phyloP scores from a whole-genome alignment of 2,329 filamentous ascomycete species.

The Ilyonectria destructans region DNA sequence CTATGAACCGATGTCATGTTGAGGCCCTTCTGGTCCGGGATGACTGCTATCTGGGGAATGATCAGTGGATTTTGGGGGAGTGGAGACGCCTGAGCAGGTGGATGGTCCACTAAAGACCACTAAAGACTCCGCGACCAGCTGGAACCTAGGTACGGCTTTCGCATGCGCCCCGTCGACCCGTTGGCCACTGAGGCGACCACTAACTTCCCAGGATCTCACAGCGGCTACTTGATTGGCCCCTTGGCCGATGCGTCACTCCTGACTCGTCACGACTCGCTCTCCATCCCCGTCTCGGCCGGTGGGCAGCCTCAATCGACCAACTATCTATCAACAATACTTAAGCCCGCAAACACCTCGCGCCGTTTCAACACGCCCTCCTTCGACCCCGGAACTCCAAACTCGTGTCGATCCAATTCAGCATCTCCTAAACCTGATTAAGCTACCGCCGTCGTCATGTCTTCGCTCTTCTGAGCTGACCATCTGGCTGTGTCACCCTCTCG shows the following conservation, averaged over 20 bases:
- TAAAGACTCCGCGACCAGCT: slow-evolving; percentile 18
- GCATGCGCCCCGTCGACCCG: slow-evolving; percentile 19
- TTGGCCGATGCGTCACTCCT: slow-evolving; percentile 50
- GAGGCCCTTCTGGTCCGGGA: background rate
- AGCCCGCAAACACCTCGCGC: slow-evolving; percentile 11
- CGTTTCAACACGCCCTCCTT: background rate
- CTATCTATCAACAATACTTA: slow-evolving; percentile 13
- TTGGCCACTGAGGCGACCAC: slow-evolving; percentile 42
- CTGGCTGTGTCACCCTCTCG: slow-evolving; percentile 38
- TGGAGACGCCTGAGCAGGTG: slow-evolving; percentile 9
- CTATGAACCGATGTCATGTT: background rate
- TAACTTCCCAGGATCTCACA: slow-evolving; percentile 36
- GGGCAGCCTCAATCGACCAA: slow-evolving; percentile 14
- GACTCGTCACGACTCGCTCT: slow-evolving; percentile 35
- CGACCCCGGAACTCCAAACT: background rate
- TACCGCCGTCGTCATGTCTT: slow-evolving; percentile 43
- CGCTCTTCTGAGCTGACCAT: slow-evolving; percentile 40
- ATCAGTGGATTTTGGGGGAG: slow-evolving; percentile 21
- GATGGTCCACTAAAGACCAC: slow-evolving; percentile 8
- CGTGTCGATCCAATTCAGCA: background rate
- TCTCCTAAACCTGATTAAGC: background rate
- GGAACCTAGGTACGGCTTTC: background rate
- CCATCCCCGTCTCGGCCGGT: slow-evolving; percentile 31
- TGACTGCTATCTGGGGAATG: slow-evolving; percentile 1
- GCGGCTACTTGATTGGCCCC: slow-evolving; percentile 43